Conservation (phyloP, 371 early-diverging fungal species). For the Haplosporangium sp. region DNA sequence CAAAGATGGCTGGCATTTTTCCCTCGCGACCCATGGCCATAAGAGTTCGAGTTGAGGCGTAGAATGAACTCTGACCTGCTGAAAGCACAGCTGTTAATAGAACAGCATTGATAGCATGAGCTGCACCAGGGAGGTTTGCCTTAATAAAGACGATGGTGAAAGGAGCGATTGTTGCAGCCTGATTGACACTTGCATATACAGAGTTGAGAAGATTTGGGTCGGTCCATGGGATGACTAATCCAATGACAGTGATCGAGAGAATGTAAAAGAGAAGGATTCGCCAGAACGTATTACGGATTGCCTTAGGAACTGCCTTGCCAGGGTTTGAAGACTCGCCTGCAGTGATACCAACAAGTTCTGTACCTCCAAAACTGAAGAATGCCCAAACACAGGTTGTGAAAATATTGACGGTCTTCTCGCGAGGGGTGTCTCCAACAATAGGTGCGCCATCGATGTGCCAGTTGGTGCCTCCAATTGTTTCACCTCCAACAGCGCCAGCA, state of each 20-base stretch:
- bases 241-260: constrained; percentile 74
- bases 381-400: constrained; percentile 80
- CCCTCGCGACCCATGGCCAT: constrained; percentile 71
- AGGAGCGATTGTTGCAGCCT: constrained; percentile 69
- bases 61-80: constrained; percentile 78
- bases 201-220: constrained; percentile 64
- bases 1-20: constrained; percentile 73
- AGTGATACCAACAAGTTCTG: constrained; percentile 81
- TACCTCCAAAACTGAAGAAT: constrained; percentile 89
- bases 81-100: constrained; percentile 74
- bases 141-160: constrained; percentile 78
- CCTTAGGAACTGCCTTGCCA: constrained; percentile 77
- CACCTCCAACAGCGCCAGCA: constrained; percentile 63
- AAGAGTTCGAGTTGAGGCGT: constrained; percentile 77
- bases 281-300: constrained; percentile 77
- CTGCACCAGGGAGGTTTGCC: constrained; percentile 75
- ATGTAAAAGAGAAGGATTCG: constrained; percentile 80
- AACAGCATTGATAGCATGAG: constrained; percentile 81
- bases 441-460: constrained; percentile 78
- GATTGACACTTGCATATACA: constrained; percentile 29
- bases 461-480: constrained; percentile 55
- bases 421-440: constrained; percentile 71
- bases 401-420: constrained; percentile 61
- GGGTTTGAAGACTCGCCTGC: constrained; percentile 82
- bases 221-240: constrained; percentile 75